phyloP scores from a whole-genome alignment of 805 yeast species.

The Naumovozyma castellii region DNA sequence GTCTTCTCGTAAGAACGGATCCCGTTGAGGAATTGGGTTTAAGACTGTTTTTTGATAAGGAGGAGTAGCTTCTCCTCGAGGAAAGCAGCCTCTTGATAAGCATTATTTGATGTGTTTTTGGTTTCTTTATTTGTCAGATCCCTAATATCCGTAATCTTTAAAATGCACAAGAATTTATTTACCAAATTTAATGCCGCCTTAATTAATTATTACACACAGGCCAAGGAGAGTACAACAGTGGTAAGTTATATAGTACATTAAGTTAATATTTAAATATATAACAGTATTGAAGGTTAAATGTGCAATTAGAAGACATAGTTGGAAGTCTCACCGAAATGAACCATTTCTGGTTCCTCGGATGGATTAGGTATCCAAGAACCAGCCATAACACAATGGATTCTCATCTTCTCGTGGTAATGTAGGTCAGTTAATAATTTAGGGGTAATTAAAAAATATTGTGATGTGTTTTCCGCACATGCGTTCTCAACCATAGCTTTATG shows the following conservation, averaged over 20 bases:
- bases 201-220: no score
- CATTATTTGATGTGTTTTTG: neutral
- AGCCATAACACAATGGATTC: constrained; percentile 75
- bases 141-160: neutral
- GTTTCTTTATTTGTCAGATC: neutral
- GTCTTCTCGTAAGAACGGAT: neutral
- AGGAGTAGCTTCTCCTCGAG: no score
- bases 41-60: no score
- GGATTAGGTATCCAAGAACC: constrained; percentile 39
- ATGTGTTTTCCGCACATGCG: constrained; percentile 53
- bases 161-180: no score
- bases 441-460: constrained; percentile 87
- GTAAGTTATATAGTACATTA: no score
- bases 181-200: no score
- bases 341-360: constrained; percentile 20
- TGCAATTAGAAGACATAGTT: constrained; percentile 15
- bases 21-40: no score
- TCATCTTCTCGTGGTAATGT: constrained; percentile 70
- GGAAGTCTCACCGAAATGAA: constrained; percentile 32
- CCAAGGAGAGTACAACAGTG: no score
- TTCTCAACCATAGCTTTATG: constrained; percentile 78
- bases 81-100: neutral
- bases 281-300: no score
- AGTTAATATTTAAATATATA: no score
- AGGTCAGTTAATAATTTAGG: constrained; percentile 80